Base-by-base conservation (phyloP, 768 basidiomycete genomes). In the Hericium alpestre region DNA sequence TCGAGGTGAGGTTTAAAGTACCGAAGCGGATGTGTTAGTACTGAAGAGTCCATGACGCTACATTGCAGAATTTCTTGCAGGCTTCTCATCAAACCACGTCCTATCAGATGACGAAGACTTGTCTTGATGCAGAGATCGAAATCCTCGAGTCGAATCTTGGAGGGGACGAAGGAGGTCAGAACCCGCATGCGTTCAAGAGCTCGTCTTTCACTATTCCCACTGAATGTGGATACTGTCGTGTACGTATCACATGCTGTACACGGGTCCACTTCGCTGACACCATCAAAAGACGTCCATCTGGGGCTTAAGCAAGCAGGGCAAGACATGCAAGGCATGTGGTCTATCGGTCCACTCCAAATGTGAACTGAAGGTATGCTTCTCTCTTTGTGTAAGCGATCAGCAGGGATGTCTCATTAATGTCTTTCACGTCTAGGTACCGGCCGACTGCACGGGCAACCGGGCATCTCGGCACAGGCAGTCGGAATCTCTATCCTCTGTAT, bases 141-240 rank as follows among this genome's bases (percentile, higher is more conserved):
- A 73, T 75, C 0, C 81, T 93, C 38, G 66, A 71, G 3, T 69
- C 68, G 48, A 83, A 83, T 37, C 74, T 93, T 47, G 85, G 81
- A 61, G 90, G 80, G 63, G 90, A 93, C 63, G 78, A 84, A 64
- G 90, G 90, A 27, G 77, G 74, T 11, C 79, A 81, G 62, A 75
- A 70, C 54, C 89, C 86, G 2, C 90, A 92, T 67, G 73, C 79
- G 27, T 93, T 92, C 76, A 92, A 93, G 72, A 83, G 84, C 60
- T 84, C 90, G 2, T 82, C 87, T 2, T 93, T 93, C 70, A 89
- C 88, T 16, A 90, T 93, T 53, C 90, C 90, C 5, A 87, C 89
- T 5, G 76, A 80, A 48, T 93, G 90, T 61, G 83, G 79, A 13
- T 89, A 88, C 66, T 93, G 90, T 74, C 84, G 87, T 79, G 89